Percentiles rank a stretch among this genome's conserved stretches.
Conservation (phyloP, 176 grass and related monocot genomes). For the Thalia dealbata region DNA sequence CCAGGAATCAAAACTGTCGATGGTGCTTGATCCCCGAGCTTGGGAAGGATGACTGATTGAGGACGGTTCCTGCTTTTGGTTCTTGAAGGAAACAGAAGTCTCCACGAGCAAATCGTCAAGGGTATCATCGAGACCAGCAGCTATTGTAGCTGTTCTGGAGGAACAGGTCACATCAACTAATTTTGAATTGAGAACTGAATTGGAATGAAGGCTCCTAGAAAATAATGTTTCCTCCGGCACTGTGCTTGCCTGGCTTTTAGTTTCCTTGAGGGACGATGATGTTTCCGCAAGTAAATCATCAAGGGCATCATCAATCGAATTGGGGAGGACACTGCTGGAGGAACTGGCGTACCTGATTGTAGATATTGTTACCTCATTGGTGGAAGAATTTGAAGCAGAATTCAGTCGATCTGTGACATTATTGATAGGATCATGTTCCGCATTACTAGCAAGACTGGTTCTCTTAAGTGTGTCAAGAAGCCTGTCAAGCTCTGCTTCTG, state of each 20-base stretch:
- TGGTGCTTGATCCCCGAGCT: constrained; percentile 19
- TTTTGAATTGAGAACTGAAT: constrained; percentile 8
- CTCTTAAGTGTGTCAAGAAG: constrained; percentile 48
- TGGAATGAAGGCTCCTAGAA: constrained; percentile 13
- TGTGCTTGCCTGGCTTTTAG: not conserved
- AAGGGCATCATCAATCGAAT: constrained; percentile 35
- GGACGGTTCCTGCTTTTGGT: constrained; percentile 10
- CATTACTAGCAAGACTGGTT: constrained; percentile 39
- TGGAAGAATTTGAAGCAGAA: not conserved
- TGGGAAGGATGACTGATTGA: not conserved
- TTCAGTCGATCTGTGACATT: not conserved
- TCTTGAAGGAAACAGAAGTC: constrained; percentile 23
- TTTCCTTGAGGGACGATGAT: constrained; percentile 8
- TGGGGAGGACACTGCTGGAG: not conserved
- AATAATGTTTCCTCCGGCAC: not conserved
- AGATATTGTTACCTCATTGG: constrained; percentile 10
- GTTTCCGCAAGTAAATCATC: constrained; percentile 60
- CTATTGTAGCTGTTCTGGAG: constrained; percentile 12
- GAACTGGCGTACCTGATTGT: not conserved
- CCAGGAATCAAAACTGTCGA: constrained; percentile 73
- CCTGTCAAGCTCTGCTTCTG: constrained; percentile 61
- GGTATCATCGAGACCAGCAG: constrained; percentile 26
- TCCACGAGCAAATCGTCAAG: constrained; percentile 43
- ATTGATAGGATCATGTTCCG: constrained; percentile 12
- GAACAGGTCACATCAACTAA: not conserved